Evolutionary conservation across 2,329 filamentous ascomycete genomes (phyloP).

Genomic region (Pseudocercospora fijiensis): DNA sequence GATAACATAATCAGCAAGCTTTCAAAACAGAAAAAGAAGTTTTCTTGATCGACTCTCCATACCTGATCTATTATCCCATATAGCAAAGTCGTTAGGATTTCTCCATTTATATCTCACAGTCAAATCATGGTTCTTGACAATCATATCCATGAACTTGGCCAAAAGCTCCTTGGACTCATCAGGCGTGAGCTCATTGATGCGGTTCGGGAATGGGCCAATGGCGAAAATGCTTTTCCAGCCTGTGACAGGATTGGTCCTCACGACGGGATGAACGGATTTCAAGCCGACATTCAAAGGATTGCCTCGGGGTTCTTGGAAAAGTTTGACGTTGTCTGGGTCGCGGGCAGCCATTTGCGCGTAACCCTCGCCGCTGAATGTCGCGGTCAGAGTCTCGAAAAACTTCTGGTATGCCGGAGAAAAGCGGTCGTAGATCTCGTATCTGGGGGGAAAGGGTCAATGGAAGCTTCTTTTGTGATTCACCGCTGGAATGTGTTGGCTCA

Average conservation of each 20-base stretch:
- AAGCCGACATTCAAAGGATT: constrained; percentile 26
- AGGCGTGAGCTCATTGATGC: constrained; percentile 52
- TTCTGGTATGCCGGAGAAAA: constrained; percentile 56
- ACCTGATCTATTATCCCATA: constrained; percentile 64
- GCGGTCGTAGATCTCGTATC: constrained; percentile 65
- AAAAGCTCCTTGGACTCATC: constrained; percentile 25
- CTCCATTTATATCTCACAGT: constrained; percentile 52
- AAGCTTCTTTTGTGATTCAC: no score
- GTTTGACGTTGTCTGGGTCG: constrained; percentile 13
- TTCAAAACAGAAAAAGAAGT: not conserved
- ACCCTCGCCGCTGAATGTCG: constrained; percentile 41
- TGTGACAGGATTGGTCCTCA: constrained; percentile 61
- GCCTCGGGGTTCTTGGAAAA: constrained; percentile 25
- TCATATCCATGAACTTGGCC: constrained; percentile 32
- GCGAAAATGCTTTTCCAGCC: constrained; percentile 64
- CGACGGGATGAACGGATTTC: constrained; percentile 48
- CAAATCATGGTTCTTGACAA: constrained; percentile 52
- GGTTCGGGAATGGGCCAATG: constrained; percentile 56
- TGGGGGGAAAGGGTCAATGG: constrained; percentile 42
- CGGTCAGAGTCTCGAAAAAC: constrained; percentile 61
- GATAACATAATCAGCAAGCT: constrained; percentile 69
- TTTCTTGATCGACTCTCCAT: not conserved
- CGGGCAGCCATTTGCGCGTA: constrained; percentile 27
- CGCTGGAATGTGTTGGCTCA: not conserved
- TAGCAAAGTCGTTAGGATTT: constrained; percentile 50